These are phyloP conservation scores for Aspergillus calidoustus DNA, from an alignment of 2,329 filamentous ascomycete genomes.

Conservation along the genomic window DNA sequence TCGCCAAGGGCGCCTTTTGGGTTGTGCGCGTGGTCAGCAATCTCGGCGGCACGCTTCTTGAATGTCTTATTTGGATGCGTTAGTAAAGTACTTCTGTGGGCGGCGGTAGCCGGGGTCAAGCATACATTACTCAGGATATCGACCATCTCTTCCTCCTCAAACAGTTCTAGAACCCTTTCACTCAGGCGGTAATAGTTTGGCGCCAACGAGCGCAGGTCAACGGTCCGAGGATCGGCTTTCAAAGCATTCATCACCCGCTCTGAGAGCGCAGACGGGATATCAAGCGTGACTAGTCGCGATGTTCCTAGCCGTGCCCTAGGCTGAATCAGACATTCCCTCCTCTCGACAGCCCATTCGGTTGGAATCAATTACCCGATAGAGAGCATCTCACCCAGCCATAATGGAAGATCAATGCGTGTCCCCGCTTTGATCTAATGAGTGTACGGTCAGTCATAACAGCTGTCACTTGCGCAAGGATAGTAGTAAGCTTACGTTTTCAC, in stretches of 20 bases:
- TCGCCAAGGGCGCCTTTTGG: constrained; percentile 70
- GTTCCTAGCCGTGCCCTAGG: constrained; percentile 49
- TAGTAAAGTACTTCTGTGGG: neutral
- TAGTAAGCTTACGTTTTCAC: constrained; percentile 54
- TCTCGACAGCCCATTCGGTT: neutral
- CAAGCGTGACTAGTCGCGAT: constrained; percentile 73
- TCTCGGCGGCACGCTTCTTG: constrained; percentile 77
- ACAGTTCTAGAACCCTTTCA: constrained; percentile 83
- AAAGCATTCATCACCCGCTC: constrained; percentile 84
- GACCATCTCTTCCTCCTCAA: constrained; percentile 82
- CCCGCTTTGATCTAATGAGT: constrained; percentile 71
- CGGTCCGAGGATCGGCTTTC: constrained; percentile 84
- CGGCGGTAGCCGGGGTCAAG: neutral
- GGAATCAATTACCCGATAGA: constrained; percentile 48
- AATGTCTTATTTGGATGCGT: constrained; percentile 63
- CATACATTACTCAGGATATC: constrained; percentile 66
- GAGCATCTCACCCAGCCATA: constrained; percentile 96
- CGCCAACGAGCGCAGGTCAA: constrained; percentile 81
- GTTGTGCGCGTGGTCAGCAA: constrained; percentile 88
- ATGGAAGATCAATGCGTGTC: constrained; percentile 78
- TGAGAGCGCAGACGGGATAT: constrained; percentile 77
- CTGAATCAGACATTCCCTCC: constrained; percentile 5
- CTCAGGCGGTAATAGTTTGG: constrained; percentile 88
- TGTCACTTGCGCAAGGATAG: neutral
- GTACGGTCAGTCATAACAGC: neutral